Base-by-base conservation (phyloP, 1,284 basidiomycete species). In the Ceratorhiza oryzae-sativae region DNA sequence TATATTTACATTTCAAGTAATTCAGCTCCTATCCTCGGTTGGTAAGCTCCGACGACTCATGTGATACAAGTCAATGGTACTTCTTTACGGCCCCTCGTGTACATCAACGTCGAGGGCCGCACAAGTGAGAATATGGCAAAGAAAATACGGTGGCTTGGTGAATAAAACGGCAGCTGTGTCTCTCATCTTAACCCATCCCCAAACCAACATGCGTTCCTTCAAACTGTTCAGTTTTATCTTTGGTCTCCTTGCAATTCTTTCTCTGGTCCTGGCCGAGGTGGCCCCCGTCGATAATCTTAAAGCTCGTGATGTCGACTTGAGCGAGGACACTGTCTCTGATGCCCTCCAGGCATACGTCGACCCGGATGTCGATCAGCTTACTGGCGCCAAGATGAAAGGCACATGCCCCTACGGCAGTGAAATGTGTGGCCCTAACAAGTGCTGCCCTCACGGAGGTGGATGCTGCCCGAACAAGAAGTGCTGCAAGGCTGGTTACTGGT, bases 381-480 rank as follows among this genome's bases (percentile, higher is more conserved):
- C 12, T 12, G 4, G n/a, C 45, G 41, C 36, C 36, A 46, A 61
- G 42, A 13, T 13, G 27, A 25, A 25, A 27, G 6, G 20, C 49
- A 46, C 42, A 25, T 61, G 59, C 59, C 59, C 59, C 13, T 18
- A 27, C 5, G 42, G 42, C 20, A 61, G 42, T 5, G 59, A 42
- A 2, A 8, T 46, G 25, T 61, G 59, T 42, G n/a, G 25, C 42
- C 27, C 59, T n/a, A 39, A 39, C 20, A 23, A 9, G 27, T 61
- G 59, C 27, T 61, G 59, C n/a, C 59, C 59, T 6, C 5, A 10
- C 12, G 36, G 36, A 3, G 59, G 59, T 2, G 25, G 2, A n/a
- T 61, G 59, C 20, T 61, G 59, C 36, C n/a, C n/a, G 20, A 45
- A 39, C 23, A 25, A 30, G 13, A 45, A 27, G 23, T 61, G 59